phyloP scores from a whole-genome alignment of 2,329 filamentous ascomycete species.

The Fusarium sp. region DNA sequence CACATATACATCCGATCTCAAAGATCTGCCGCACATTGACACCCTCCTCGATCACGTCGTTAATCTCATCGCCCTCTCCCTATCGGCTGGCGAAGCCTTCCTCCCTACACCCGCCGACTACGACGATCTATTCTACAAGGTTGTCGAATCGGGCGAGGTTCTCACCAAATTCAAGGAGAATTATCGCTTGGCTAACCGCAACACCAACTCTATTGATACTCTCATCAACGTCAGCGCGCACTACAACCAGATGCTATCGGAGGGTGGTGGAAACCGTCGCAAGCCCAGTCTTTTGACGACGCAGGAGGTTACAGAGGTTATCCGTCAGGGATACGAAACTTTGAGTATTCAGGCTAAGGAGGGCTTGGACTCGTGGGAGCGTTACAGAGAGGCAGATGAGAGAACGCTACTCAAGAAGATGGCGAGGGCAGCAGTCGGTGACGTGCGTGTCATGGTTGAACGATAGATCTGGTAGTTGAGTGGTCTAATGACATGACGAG shows the following conservation, averaged over 20 bases:
- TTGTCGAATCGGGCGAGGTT: slow-evolving; percentile 89
- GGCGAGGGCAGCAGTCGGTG: slow-evolving; percentile 78
- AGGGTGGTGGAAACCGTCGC: slow-evolving; percentile 54
- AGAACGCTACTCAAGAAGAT: slow-evolving; percentile 87
- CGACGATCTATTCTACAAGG: slow-evolving; percentile 98
- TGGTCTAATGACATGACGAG: slow-evolving; percentile 16
- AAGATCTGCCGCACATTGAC: slow-evolving; percentile 73
- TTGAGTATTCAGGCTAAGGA: slow-evolving; percentile 90
- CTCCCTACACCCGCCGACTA: slow-evolving; percentile 88
- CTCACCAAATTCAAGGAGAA: slow-evolving; percentile 83
- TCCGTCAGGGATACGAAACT: slow-evolving; percentile 96
- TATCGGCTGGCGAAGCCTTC: slow-evolving; percentile 90
- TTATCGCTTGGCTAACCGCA: slow-evolving; percentile 70
- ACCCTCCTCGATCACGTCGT: slow-evolving; percentile 81
- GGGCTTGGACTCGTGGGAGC: slow-evolving; percentile 85
- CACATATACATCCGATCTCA: slow-evolving; percentile 84
- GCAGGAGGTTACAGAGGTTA: slow-evolving; percentile 86
- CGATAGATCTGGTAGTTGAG: slow-evolving; percentile 34
- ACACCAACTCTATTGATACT: slow-evolving; percentile 81
- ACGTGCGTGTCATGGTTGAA: slow-evolving; percentile 65
- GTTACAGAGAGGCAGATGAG: slow-evolving; percentile 87
- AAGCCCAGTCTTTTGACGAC: slow-evolving; percentile 79
- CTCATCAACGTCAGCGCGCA: slow-evolving; percentile 85
- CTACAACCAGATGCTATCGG: slow-evolving; percentile 84
- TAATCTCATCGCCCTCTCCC: slow-evolving; percentile 83